Evolutionary conservation across 2,329 filamentous ascomycete genomes (phyloP).

Genomic region (Penicillium sp.): DNA sequence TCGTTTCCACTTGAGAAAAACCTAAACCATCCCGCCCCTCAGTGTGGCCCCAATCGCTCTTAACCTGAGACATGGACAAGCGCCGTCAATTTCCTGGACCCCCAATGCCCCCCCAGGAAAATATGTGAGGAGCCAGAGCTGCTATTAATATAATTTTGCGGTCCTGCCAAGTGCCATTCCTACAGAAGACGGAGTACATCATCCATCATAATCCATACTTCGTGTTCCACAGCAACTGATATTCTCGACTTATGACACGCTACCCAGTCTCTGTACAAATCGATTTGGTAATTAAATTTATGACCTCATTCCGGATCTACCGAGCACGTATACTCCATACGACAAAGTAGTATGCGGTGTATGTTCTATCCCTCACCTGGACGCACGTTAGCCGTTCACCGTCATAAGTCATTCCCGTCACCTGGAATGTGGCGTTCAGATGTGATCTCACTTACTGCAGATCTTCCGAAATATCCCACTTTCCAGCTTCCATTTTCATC

Average conservation of each 20-base stretch:
- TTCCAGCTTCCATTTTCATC: background rate
- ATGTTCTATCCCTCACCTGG: background rate
- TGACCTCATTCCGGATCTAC: background rate
- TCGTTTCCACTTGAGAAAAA: background rate
- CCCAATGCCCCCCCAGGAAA: background rate
- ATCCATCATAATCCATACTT: too few species aligned
- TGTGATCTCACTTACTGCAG: background rate
- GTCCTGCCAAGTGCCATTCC: background rate
- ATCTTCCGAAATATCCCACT: background rate
- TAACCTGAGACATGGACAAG: constrained; percentile 28
- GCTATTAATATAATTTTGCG: constrained; percentile 8
- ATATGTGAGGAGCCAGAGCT: background rate
- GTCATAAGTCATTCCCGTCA: background rate
- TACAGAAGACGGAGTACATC: background rate
- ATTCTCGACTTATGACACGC: background rate
- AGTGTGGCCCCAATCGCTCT: constrained; percentile 12
- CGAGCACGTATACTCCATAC: background rate
- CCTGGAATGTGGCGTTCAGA: constrained; percentile 6
- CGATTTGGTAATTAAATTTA: background rate
- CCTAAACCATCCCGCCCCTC: background rate
- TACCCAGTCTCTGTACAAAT: background rate
- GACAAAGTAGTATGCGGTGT: background rate
- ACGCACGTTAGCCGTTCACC: background rate
- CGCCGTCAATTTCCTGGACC: constrained; percentile 6
- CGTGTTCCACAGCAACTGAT: background rate